phyloP scores from a whole-genome alignment of 2,329 filamentous ascomycete species.

The Phyllachora maydis region DNA sequence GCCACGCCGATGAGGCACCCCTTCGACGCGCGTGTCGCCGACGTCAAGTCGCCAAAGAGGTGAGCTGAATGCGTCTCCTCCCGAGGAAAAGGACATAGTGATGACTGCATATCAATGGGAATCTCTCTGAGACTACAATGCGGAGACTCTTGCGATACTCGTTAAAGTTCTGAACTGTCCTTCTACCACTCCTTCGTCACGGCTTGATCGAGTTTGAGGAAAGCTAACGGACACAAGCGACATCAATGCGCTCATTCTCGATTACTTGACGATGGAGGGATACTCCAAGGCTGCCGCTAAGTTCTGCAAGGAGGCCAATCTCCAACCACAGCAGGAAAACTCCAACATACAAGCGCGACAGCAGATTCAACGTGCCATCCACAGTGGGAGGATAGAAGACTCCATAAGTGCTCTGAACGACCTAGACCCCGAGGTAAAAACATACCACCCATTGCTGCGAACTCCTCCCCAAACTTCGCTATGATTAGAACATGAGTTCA shows the following conservation, averaged over 20 bases:
- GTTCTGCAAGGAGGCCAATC: conserved; percentile 85
- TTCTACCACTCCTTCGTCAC: too few species aligned
- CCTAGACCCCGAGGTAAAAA: conserved; percentile 63
- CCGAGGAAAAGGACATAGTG: conserved; percentile 17
- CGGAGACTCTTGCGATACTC: conserved; percentile 79
- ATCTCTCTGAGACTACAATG: conserved; percentile 97
- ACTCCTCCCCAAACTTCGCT: conserved; percentile 26
- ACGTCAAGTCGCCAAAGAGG: conserved; percentile 78
- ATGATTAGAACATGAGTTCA: conserved; percentile 87
- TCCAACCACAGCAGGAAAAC: conserved; percentile 51
- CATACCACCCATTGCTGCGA: conserved; percentile 1
- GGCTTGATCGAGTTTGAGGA: too few species aligned
- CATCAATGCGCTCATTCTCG: conserved; percentile 86
- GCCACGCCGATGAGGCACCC: conserved; percentile 48
- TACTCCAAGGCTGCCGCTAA: conserved; percentile 84
- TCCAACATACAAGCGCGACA: conserved; percentile 59
- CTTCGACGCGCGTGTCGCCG: conserved; percentile 67
- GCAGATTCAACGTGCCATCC: conserved; percentile 67
- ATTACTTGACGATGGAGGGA: conserved; percentile 90
- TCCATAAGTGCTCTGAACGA: conserved; percentile 83
- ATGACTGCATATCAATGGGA: conserved; percentile 98
- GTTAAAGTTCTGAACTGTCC: too few species aligned
- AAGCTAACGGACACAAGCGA: too few species aligned
- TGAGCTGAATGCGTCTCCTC: conserved; percentile 23
- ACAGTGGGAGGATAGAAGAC: conserved; percentile 63